Conservation (phyloP, 2,329 filamentous ascomycete genomes). For the Sporothrix brasiliensis region DNA sequence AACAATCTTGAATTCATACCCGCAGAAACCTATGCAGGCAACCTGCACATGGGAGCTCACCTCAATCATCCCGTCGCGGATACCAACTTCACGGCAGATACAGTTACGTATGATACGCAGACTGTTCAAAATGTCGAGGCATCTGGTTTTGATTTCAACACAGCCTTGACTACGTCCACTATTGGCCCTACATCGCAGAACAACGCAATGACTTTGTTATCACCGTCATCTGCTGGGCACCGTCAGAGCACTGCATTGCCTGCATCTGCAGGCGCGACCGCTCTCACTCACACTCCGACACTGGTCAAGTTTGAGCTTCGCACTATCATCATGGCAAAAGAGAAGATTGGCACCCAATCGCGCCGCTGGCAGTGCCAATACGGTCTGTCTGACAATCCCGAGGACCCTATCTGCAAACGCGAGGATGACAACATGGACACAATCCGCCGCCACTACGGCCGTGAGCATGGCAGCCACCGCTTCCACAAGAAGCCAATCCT, state of each 20-base stretch:
- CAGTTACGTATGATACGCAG: background rate
- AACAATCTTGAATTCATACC: background rate
- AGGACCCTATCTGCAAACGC: slow-evolving; percentile 32
- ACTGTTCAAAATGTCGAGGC: background rate
- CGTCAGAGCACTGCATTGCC: background rate
- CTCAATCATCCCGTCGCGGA: background rate
- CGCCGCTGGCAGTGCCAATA: slow-evolving; percentile 35
- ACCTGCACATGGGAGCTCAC: background rate
- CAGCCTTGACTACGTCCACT: background rate
- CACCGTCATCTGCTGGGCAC: too few species aligned
- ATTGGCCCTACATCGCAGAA: background rate
- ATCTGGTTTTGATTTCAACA: slow-evolving; percentile 14
- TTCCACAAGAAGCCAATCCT: slow-evolving; percentile 31
- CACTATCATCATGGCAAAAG: slow-evolving; percentile 31
- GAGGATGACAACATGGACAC: slow-evolving; percentile 36
- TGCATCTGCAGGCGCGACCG: background rate
- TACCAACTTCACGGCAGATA: background rate
- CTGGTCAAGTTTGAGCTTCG: slow-evolving; percentile 32
- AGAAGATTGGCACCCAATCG: slow-evolving; percentile 29
- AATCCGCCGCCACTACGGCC: slow-evolving; percentile 36
- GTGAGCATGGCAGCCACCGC: slow-evolving; percentile 36
- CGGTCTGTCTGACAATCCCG: slow-evolving; percentile 27
- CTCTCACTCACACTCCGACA: background rate
- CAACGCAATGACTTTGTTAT: background rate
- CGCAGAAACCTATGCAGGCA: background rate